Evolutionary conservation across 768 basidiomycete species (phyloP).

Genomic region (Leccinum sublutescens): DNA sequence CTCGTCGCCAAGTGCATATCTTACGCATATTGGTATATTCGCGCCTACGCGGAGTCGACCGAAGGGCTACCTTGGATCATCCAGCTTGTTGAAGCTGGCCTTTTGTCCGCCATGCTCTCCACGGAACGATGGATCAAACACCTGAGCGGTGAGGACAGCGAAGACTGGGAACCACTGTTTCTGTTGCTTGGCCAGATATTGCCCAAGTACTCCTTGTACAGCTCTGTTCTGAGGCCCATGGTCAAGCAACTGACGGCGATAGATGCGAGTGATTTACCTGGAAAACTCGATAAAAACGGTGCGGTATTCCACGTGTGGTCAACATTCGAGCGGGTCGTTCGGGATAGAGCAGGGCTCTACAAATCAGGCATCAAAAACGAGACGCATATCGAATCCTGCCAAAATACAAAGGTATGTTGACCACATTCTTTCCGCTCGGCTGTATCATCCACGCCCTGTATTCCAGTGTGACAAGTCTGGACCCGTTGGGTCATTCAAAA

Average conservation of each 20-base stretch:
- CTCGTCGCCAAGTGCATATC: slow-evolving; percentile 28
- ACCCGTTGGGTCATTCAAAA: slow-evolving; percentile 26
- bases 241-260: slow-evolving; percentile 15
- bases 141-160: slow-evolving; percentile 15
- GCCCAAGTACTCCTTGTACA: slow-evolving; percentile 29
- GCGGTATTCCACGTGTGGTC: slow-evolving; percentile 20
- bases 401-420: slow-evolving; percentile 23
- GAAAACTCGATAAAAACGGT: slow-evolving; percentile 17
- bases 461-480: slow-evolving; percentile 26
- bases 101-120: slow-evolving; percentile 26
- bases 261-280: slow-evolving; percentile 10
- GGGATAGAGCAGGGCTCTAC: slow-evolving; percentile 14
- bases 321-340: slow-evolving; percentile 20
- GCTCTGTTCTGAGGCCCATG: slow-evolving; percentile 17
- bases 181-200: slow-evolving; percentile 24
- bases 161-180: slow-evolving; percentile 31
- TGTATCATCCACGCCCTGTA: neutral
- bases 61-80: slow-evolving; percentile 28
- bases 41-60: slow-evolving; percentile 25
- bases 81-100: slow-evolving; percentile 24
- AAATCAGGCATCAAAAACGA: slow-evolving; percentile 4
- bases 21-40: slow-evolving; percentile 31
- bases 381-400: slow-evolving; percentile 24
- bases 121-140: slow-evolving; percentile 27
- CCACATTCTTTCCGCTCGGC: neutral